Base-by-base conservation (phyloP, 1,284 basidiomycete genomes). In the Hypsizygus ulmarius region DNA sequence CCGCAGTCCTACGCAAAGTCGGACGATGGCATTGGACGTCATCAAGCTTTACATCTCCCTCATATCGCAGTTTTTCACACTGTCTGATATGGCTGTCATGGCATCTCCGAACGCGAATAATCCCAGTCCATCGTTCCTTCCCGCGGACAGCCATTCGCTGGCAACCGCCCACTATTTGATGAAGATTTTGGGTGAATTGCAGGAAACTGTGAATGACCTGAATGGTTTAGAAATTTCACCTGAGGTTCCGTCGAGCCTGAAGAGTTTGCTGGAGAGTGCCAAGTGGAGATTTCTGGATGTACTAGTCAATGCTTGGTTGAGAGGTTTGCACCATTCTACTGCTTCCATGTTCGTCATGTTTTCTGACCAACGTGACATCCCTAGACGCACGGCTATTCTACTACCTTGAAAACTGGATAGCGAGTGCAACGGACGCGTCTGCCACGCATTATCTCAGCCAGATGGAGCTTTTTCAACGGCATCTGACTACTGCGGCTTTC, bases 241-340 rank as follows among this genome's bases (percentile, higher is more conserved):
- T 27, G 93, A 96, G 47, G 84, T 80, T 12, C 69, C 77, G 9
- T 76, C 81, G 28, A 84, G 77, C 29, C 65, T 95, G 50, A 87
- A 81, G 61, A 79, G 75, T 48, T 69, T 99, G 38, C 65, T 97
- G 55, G 87, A 93, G 52, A 93, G 85, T 53, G 79, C 84, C 11
- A 80, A 90, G 56, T 97, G 94, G 90, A 81, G 84, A 56, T 94
- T 98, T 65, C 83, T 84, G 42, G 91, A 96, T 61, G 79, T 90
- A 25, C 75, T 98, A 14, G 81, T 87, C 40, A 74, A 75, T 15
- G 74, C 81, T 8, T 99, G 97, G 97, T 64, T 90, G 36, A 77
- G 87, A 71, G 93, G 93, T 90, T 55, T 27, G 75, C 63, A 29
- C 9, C 37, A 33, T 50, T 30, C 25, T 35, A 27, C 43, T 39